Conservation (phyloP, 352 stramenopile genomes). For the Phytophthora pini region DNA sequence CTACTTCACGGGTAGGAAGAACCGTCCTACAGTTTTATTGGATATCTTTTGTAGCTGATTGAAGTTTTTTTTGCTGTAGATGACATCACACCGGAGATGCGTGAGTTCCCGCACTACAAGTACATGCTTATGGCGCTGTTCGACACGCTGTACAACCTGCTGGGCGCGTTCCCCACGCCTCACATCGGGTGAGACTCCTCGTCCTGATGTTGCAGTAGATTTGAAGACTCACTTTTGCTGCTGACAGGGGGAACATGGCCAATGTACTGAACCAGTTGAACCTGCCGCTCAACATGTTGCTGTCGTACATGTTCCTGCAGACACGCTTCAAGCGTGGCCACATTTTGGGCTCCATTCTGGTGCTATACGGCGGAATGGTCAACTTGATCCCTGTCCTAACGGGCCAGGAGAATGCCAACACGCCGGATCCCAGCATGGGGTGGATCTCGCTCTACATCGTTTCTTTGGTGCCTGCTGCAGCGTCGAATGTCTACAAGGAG, state of each 20-base stretch:
- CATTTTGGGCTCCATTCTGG: constrained; percentile 84
- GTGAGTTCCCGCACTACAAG: constrained; percentile 86
- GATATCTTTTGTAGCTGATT: constrained; percentile 1
- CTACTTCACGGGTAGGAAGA: constrained; percentile 64
- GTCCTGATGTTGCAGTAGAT: not conserved
- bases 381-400: constrained; percentile 85
- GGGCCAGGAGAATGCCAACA: constrained; percentile 70
- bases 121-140: constrained; percentile 88
- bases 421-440: constrained; percentile 70
- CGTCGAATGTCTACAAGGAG: constrained; percentile 91
- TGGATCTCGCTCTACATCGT: constrained; percentile 87
- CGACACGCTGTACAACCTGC: constrained; percentile 85
- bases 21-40: constrained; percentile 1
- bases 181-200: constrained; percentile 69
- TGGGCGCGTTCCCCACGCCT: constrained; percentile 82
- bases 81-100: constrained; percentile 87
- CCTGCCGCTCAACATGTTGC: constrained; percentile 88
- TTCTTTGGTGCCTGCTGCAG: constrained; percentile 69
- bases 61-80: constrained; percentile 36
- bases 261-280: constrained; percentile 89
- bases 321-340: constrained; percentile 86
- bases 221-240: constrained; percentile 5
- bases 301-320: constrained; percentile 81
- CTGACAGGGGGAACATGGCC: constrained; percentile 74
- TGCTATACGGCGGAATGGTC: constrained; percentile 87